Conservation (phyloP, 805 yeast species). For the Schwanniomyces sp. region DNA sequence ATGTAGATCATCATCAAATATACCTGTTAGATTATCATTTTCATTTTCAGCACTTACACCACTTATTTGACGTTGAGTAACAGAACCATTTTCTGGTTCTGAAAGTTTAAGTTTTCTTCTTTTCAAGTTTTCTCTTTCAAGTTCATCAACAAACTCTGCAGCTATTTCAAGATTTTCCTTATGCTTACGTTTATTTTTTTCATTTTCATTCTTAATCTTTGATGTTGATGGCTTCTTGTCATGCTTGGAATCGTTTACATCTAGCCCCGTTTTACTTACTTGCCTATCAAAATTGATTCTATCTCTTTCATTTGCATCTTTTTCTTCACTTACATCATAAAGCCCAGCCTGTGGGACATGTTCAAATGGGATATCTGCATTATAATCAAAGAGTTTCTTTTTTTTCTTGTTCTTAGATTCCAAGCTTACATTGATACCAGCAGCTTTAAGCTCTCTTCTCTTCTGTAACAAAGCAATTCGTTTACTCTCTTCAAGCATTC, state of each 20-base stretch:
- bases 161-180: conserved; percentile 22
- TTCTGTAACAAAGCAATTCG: conserved; percentile 75
- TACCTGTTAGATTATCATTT: neutral
- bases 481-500: conserved; percentile 75
- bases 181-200: conserved; percentile 12
- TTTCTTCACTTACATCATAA: conserved; percentile 68
- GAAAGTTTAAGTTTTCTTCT: conserved; percentile 29
- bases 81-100: conserved; percentile 9
- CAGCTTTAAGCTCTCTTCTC: conserved; percentile 77
- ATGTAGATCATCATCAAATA: conserved; percentile 12
- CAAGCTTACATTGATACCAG: conserved; percentile 61
- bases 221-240: conserved; percentile 27
- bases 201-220: conserved; percentile 13
- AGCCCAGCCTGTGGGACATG: conserved; percentile 65
- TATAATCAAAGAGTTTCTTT: conserved; percentile 72
- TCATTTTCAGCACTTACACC: neutral
- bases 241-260: conserved; percentile 33
- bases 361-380: conserved; percentile 80
- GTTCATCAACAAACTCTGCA: conserved; percentile 18
- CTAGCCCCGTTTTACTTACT: conserved; percentile 47
- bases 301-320: conserved; percentile 34
- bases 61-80: conserved; percentile 6
- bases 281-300: conserved; percentile 41
- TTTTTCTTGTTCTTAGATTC: conserved; percentile 53
- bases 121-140: conserved; percentile 20